Evolutionary conservation across 2,329 filamentous ascomycete genomes (phyloP).

Genomic region (Colletotrichum falcatum): DNA sequence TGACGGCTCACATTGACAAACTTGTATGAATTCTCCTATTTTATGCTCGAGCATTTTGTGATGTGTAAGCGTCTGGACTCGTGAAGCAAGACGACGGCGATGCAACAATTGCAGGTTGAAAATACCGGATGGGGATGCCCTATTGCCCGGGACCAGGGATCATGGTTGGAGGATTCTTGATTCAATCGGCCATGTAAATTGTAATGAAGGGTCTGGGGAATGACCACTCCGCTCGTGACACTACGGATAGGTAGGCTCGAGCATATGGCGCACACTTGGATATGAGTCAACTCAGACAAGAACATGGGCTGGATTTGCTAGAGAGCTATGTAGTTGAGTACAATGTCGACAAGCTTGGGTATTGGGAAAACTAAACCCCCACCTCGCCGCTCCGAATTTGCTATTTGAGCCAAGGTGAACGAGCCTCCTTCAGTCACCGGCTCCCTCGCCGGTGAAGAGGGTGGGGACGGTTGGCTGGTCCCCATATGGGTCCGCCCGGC

Average conservation of each 20-base stretch:
- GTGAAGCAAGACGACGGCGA: not conserved
- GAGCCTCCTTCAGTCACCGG: not conserved
- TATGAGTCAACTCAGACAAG: slow-evolving; percentile 1
- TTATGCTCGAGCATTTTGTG: not conserved
- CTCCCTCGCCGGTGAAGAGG: not conserved
- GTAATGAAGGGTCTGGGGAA: not conserved
- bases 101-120: not conserved
- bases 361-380: not conserved
- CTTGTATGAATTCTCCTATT: slow-evolving; percentile 3
- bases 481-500: not conserved
- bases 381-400: not conserved
- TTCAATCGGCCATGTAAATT: slow-evolving; percentile 5
- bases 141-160: slow-evolving; percentile 6
- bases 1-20: slow-evolving; percentile 34
- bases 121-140: not conserved
- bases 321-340: not conserved
- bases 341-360: not conserved
- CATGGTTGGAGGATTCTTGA: not conserved
- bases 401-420: not conserved
- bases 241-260: slow-evolving; percentile 1
- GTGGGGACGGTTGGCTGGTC: not conserved
- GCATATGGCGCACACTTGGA: not conserved
- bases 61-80: not conserved
- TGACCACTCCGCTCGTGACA: not conserved
- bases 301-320: not conserved